Evolutionary conservation across 2,329 filamentous ascomycete genomes (phyloP), one percentile per base, ranked within the genome.

Genomic region (Xylaria sp.): DNA sequence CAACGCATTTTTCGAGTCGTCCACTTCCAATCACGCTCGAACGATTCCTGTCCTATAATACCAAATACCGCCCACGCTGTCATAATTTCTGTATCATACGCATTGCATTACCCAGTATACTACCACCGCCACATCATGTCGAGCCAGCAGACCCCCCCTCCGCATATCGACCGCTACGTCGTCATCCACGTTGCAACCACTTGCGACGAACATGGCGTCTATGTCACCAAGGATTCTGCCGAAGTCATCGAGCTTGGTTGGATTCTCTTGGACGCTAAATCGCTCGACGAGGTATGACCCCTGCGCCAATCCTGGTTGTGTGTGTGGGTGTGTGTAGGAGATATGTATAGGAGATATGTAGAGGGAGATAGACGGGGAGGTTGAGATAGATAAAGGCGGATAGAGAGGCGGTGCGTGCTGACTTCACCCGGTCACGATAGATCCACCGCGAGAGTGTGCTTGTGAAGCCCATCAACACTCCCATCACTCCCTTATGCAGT

Each of bases 241-340:
- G 94, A 99, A 79, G 94, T 99, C 64, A 99, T 99, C 75, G 94
- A 99, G 83, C 84, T 99, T 71, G 94, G 93, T 61, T 99, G 94
- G 94, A 96, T 97, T 71, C 78, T 99, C 69, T 82, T 97, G 60
- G 92, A 97, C 72, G 89, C 91, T 63, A 94, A 93, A 78, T 89
- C 85, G 61, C 89, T 92, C 67, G 92, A 97, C 67, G 92, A 97
- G 89, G 92, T 96, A 80, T 76, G 85, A n/a, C n/a, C n/a, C n/a
- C n/a, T 65, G 59, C 26, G 22, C 40, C 29, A 39, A 44, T 34
- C 44, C 48, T 57, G n/a, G n/a, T n/a, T n/a, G n/a, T n/a, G n/a
- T n/a, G n/a, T n/a, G n/a, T n/a, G n/a, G n/a, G n/a, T n/a, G n/a
- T n/a, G n/a, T n/a, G n/a, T n/a, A n/a, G n/a, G n/a, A n/a, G n/a